A percentile compares a stretch with the other conserved stretches of the same genome.
These are phyloP conservation scores for Dictyostelium intermedium DNA, from an alignment of 78 protist species.

Conservation along the genomic window DNA sequence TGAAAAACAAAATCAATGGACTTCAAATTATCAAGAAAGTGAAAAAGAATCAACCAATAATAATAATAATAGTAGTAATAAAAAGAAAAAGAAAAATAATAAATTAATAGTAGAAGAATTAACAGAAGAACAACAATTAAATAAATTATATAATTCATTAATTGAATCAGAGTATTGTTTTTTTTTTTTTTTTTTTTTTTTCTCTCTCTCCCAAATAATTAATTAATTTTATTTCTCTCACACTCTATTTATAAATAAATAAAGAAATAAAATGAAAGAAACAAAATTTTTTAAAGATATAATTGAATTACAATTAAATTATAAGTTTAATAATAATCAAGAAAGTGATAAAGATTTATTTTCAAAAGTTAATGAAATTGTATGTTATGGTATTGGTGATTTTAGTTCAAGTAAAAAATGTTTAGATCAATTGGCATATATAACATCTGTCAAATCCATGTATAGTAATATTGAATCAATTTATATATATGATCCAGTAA, in stretches of 20 bases:
- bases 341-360: not conserved
- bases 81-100: not conserved
- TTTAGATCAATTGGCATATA: constrained; percentile 39
- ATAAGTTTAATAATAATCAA: not conserved
- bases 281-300: constrained; percentile 56
- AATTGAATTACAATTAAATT: not conserved
- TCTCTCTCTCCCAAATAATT: too few relatives aligned
- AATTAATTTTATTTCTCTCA: not conserved
- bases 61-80: not conserved
- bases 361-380: constrained; percentile 6
- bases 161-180: not conserved
- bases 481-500: constrained; percentile 67
- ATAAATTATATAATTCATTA: not conserved
- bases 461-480: constrained; percentile 1
- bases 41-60: not conserved
- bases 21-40: not conserved
- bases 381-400: constrained; percentile 71
- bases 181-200: too few relatives aligned
- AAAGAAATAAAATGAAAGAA: constrained; percentile 14
- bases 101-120: constrained; percentile 3
- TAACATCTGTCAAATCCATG: not conserved
- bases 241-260: too few relatives aligned
- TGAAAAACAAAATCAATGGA: constrained; percentile 2
- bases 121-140: constrained; percentile 26
- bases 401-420: constrained; percentile 35